Conservation (phyloP, 108 stramenopile genomes). For the Aurantiochytrium sp. region DNA sequence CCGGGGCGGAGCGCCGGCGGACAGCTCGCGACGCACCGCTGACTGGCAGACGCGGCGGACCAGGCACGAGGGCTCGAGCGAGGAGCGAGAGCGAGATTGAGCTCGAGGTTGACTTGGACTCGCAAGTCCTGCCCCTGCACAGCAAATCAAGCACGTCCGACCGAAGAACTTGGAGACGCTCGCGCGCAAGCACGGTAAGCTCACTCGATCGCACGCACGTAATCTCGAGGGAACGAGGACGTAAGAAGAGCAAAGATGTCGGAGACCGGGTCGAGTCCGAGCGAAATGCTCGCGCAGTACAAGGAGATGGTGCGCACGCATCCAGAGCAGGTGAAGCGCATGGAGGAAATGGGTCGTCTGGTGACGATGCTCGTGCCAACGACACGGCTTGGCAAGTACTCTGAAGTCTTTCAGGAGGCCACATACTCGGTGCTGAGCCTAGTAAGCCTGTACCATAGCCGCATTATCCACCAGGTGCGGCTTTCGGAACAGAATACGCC, state of each 20-base stretch:
- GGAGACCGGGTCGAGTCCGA: not conserved
- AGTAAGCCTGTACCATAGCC: not conserved
- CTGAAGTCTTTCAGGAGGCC: not conserved
- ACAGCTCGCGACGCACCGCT: no score
- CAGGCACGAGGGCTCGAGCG: no score
- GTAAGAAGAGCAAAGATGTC: not conserved
- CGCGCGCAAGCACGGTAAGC: no score
- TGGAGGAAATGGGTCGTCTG: constrained; percentile 6
- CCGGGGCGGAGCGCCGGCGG: no score
- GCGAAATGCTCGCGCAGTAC: not conserved
- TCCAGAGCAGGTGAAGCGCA: constrained; percentile 9
- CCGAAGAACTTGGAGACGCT: no score
- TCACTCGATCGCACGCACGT: no score
- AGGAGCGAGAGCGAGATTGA: no score
- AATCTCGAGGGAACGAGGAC: no score
- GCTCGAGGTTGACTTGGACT: no score
- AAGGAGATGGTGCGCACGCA: constrained; percentile 9
- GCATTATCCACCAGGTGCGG: not conserved
- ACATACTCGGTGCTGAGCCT: constrained; percentile 1
- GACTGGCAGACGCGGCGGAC: no score
- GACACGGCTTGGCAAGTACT: not conserved
- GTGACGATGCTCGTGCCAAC: not conserved
- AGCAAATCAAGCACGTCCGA: no score
- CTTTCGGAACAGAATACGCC: not conserved
- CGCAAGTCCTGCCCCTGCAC: no score